Percentiles rank a stretch among this genome's conserved stretches.
Conservation (phyloP, 352 stramenopile species). For the Aphanomyces euteiches region DNA sequence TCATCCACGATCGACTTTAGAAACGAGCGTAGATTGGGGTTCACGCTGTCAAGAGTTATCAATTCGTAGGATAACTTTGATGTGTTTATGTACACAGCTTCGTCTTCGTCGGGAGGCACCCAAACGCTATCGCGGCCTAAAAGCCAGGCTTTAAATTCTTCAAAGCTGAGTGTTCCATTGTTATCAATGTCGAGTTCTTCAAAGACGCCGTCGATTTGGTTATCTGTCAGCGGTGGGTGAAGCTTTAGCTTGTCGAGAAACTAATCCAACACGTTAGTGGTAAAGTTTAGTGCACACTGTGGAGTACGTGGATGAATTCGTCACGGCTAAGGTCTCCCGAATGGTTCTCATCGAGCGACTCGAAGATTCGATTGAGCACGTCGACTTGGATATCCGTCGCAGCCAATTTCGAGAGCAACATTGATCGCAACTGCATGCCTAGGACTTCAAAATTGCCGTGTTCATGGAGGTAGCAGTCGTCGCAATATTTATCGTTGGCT, state of each 20-base stretch:
- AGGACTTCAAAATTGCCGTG: slow-evolving; percentile 43
- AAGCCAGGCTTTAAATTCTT: slow-evolving; percentile 68
- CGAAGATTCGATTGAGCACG: slow-evolving; percentile 49
- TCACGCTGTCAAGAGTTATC: neutral
- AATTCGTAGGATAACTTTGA: neutral
- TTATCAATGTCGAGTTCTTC: slow-evolving; percentile 65
- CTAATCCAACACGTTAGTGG: slow-evolving; percentile 2
- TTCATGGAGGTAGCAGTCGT: slow-evolving; percentile 75
- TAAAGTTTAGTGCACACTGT: neutral
- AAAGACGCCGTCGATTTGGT: slow-evolving; percentile 50
- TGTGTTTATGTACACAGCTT: neutral
- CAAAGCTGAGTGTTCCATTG: slow-evolving; percentile 60
- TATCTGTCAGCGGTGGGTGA: slow-evolving; percentile 47
- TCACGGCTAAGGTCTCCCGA: slow-evolving; percentile 53
- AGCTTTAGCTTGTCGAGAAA: slow-evolving; percentile 45
- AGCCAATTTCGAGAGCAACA: slow-evolving; percentile 48
- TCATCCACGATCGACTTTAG: slow-evolving; percentile 16
- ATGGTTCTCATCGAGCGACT: slow-evolving; percentile 52
- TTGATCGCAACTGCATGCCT: slow-evolving; percentile 53
- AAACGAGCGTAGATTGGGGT: neutral
- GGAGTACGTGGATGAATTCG: slow-evolving; percentile 52
- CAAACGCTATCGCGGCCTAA: slow-evolving; percentile 11
- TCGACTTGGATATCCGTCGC: slow-evolving; percentile 19
- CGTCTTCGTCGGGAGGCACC: neutral
- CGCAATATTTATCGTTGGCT: slow-evolving; percentile 52